Base-by-base conservation (phyloP, 495 filamentous ascomycete species). In the Lichenothelia convexa region DNA sequence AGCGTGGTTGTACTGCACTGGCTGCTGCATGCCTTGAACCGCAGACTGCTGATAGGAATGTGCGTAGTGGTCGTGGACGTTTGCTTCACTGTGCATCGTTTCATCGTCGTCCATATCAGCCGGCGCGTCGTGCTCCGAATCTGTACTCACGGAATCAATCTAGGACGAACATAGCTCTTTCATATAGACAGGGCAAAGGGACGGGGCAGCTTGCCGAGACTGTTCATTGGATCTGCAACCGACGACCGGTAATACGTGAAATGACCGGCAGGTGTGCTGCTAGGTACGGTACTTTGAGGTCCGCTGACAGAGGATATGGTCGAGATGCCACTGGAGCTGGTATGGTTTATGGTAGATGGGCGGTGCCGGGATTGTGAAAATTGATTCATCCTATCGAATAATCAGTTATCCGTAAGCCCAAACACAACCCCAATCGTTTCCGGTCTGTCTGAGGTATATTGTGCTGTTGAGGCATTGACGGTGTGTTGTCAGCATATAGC, bases 61-160 rank as follows among this genome's bases (percentile, higher is more conserved):
- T n/a, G n/a, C n/a, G n/a, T n/a, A n/a, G n/a, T n/a, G n/a, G n/a
- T n/a, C n/a, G n/a, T n/a, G n/a, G n/a, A n/a, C n/a, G n/a, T n/a
- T n/a, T n/a, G n/a, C n/a, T n/a, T n/a, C n/a, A n/a, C n/a, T n/a
- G n/a, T n/a, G n/a, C n/a, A n/a, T n/a, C n/a, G 78, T 73, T 45
- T 70, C 52, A 21, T 93, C 87, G 53, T 95, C 87, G 54, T 89
- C 73, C 69, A 93, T 80, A 45, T 93, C 85, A 50, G 80, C 75
- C 65, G 89, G 80, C 38, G 89, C 84, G 59, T 97, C 89, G 65
- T 95, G 95, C 66, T 97, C 89, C 69, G 93, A 87, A 66, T 95
- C 89, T 97, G 70, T 68, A 75, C 58, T 67, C 61, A 80, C 66
- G 67, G 54, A 71, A 71, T 82, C 62, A 79, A 46, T 63, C 72